A percentile compares a stretch with the other conserved stretches of the same genome.
These are phyloP conservation scores for Plantago coronopus DNA, from an alignment of 305 asterid species.

Conservation along the genomic window DNA sequence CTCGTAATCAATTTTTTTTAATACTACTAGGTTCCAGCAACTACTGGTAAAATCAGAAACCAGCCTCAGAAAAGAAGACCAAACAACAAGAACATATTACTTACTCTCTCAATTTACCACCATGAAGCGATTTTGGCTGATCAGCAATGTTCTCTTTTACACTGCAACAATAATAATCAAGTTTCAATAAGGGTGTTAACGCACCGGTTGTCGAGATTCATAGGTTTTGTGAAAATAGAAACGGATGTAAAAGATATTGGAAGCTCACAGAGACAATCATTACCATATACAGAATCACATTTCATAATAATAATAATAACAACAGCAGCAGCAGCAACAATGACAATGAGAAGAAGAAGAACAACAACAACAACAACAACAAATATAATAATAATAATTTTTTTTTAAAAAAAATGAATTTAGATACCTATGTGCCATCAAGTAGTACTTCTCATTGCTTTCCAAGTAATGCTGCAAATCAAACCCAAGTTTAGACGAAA, in stretches of 20 bases:
- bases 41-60: slow-evolving; percentile 15
- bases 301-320: too few species aligned
- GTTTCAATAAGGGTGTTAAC: slow-evolving; percentile 6
- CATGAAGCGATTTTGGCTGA: slow-evolving; percentile 74
- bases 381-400: slow-evolving; percentile 7
- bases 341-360: not conserved
- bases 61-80: not conserved
- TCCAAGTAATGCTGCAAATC: slow-evolving; percentile 93
- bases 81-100: slow-evolving; percentile 27
- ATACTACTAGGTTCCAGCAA: slow-evolving; percentile 7
- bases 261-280: too few species aligned
- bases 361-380: slow-evolving; percentile 1
- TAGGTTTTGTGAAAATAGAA: too few species aligned
- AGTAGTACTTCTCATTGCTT: slow-evolving; percentile 97
- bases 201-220: too few species aligned
- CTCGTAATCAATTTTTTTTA: too few species aligned
- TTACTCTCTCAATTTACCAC: slow-evolving; percentile 95
- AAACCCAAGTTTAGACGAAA: slow-evolving; percentile 26
- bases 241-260: too few species aligned
- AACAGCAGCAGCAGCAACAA: too few species aligned
- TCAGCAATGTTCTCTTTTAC: slow-evolving; percentile 72
- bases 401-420: too few species aligned
- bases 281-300: too few species aligned
- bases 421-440: slow-evolving; percentile 93
- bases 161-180: slow-evolving; percentile 43